phyloP scores from a whole-genome alignment of 805 yeast species.

The Wickerhamiella sorbophila region DNA sequence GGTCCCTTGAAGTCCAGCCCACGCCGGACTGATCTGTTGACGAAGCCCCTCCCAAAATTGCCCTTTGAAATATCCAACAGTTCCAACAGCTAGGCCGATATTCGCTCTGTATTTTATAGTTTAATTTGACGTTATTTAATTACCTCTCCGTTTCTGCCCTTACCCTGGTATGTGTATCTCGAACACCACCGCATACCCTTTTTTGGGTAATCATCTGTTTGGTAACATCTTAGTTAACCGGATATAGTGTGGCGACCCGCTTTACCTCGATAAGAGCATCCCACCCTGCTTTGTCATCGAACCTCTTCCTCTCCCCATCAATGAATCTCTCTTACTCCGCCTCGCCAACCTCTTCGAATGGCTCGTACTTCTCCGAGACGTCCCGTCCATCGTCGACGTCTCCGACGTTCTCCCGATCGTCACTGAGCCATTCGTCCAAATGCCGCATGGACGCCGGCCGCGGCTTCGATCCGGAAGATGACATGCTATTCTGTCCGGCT shows the following conservation, averaged over 20 bases:
- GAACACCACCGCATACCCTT: too few relatives aligned
- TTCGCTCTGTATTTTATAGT: too few relatives aligned
- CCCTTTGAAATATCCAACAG: not conserved
- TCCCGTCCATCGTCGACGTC: constrained; percentile 22
- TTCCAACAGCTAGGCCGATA: too few relatives aligned
- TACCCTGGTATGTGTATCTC: too few relatives aligned
- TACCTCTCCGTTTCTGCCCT: too few relatives aligned
- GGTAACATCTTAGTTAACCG: too few relatives aligned
- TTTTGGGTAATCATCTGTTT: too few relatives aligned
- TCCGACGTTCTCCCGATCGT: constrained; percentile 19
- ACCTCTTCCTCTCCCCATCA: constrained; percentile 1
- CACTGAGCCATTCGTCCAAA: constrained; percentile 15
- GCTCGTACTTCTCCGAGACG: constrained; percentile 8
- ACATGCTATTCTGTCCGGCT: constrained; percentile 53
- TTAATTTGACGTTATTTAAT: too few relatives aligned
- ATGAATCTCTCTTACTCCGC: constrained; percentile 12
- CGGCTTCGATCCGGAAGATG: constrained; percentile 60
- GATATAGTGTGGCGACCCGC: not conserved
- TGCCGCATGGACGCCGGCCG: constrained; percentile 35
- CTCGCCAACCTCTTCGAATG: constrained; percentile 12
- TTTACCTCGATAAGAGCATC: not conserved
- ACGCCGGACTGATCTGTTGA: not conserved
- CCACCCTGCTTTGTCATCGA: not conserved
- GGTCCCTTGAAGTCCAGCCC: not conserved
- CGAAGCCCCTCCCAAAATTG: not conserved